phyloP scores from a whole-genome alignment of 176 grass and related monocot species.

The Paspalum vaginatum region DNA sequence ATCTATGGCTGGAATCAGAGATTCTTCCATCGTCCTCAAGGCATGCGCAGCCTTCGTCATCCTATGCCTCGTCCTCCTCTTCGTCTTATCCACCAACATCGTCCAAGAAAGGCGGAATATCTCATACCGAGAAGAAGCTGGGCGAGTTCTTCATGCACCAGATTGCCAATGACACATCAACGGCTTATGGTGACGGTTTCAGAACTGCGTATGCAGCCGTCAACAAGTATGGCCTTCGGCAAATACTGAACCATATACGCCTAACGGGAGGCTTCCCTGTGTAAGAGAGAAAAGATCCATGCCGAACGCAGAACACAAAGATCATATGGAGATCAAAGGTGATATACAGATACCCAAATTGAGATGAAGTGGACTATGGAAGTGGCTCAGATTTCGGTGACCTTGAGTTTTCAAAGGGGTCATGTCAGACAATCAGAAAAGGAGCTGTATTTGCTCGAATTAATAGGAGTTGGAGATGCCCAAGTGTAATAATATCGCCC shows the following conservation, averaged over 20 bases:
- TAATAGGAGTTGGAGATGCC: slow-evolving; percentile 27
- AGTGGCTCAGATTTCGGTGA: slow-evolving; percentile 27
- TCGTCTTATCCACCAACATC: slow-evolving; percentile 52
- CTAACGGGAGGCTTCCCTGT: slow-evolving; percentile 60
- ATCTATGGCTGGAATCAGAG: slow-evolving; percentile 96
- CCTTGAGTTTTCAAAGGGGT: slow-evolving; percentile 53
- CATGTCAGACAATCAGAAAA: slow-evolving; percentile 50
- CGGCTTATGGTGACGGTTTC: slow-evolving; percentile 88
- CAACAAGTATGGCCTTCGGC: slow-evolving; percentile 77
- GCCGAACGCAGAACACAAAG: background rate
- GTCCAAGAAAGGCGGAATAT: slow-evolving; percentile 87
- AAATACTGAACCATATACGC: slow-evolving; percentile 75
- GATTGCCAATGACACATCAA: slow-evolving; percentile 81
- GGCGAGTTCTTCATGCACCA: slow-evolving; percentile 98
- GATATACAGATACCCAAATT: slow-evolving; percentile 21
- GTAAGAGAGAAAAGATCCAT: slow-evolving; percentile 39
- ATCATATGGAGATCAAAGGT: slow-evolving; percentile 14
- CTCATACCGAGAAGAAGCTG: slow-evolving; percentile 90
- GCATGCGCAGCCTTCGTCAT: slow-evolving; percentile 51
- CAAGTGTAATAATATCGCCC: slow-evolving; percentile 29
- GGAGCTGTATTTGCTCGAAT: slow-evolving; percentile 44
- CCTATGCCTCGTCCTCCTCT: slow-evolving; percentile 65
- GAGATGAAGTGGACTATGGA: slow-evolving; percentile 12
- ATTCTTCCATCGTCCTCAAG: slow-evolving; percentile 63
- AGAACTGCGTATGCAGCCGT: slow-evolving; percentile 76